phyloP scores from a whole-genome alignment of 1,284 basidiomycete genomes.

The Cryptococcus sp. region DNA sequence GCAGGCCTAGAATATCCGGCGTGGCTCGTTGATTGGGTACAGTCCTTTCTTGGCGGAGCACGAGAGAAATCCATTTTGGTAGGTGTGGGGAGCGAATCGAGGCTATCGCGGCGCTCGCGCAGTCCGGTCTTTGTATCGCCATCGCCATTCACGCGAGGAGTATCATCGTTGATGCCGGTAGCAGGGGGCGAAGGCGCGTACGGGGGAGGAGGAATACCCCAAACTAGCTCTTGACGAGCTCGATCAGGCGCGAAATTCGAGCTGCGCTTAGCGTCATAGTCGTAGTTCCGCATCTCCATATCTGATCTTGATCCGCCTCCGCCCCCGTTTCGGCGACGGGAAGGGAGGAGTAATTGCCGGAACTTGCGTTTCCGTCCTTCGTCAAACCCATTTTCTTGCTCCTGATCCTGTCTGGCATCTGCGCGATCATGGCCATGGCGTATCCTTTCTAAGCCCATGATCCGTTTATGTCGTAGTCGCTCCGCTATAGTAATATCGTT shows the following conservation, averaged over 20 bases:
- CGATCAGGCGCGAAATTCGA: conserved; percentile 6
- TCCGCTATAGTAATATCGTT: conserved; percentile 33
- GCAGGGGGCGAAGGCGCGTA: neutral
- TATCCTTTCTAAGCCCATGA: conserved; percentile 35
- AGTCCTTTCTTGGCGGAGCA: neutral
- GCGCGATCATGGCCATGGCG: neutral
- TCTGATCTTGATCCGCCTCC: conserved; percentile 6
- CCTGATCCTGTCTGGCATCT: neutral
- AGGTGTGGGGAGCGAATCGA: conserved; percentile 20
- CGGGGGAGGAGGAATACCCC: neutral
- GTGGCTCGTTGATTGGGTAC: neutral
- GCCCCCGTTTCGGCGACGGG: conserved; percentile 4
- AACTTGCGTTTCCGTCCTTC: conserved; percentile 16
- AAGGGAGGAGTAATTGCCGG: conserved; percentile 25
- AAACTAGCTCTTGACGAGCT: neutral
- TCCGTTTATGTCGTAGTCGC: conserved; percentile 20
- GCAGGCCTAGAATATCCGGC: neutral
- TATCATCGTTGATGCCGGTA: neutral
- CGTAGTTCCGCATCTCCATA: conserved; percentile 4
- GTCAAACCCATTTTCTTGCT: conserved; percentile 8
- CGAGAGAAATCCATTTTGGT: conserved; percentile 4
- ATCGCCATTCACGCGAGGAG: neutral
- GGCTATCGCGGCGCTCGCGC: conserved; percentile 5
- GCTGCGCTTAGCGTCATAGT: neutral
- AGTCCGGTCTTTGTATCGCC: neutral